Conservation (phyloP, 805 yeast genomes). For the Ogataea salicorniae region DNA sequence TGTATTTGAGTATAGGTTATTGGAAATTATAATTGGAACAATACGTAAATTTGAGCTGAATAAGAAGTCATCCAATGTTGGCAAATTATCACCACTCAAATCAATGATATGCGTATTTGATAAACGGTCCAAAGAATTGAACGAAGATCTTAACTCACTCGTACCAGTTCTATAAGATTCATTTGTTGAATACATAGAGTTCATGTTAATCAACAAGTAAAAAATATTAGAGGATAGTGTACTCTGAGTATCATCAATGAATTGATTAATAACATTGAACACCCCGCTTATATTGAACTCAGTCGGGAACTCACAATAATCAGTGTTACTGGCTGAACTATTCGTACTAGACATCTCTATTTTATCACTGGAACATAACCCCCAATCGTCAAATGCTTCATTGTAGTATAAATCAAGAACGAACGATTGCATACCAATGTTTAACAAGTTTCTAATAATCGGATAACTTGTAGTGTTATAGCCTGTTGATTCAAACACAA, state of each 20-base stretch:
- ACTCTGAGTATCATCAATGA: constrained; percentile 38
- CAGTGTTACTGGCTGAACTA: constrained; percentile 28
- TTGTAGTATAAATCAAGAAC: constrained; percentile 54
- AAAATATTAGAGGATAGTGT: constrained; percentile 41
- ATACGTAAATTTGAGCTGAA: constrained; percentile 32
- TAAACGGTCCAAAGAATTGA: constrained; percentile 1
- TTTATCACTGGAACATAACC: constrained; percentile 34
- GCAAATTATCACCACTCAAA: constrained; percentile 25
- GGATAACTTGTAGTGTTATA: constrained; percentile 30
- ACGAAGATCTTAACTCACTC: constrained; percentile 4
- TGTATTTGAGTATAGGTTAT: constrained; percentile 24
- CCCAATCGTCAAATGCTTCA: constrained; percentile 43
- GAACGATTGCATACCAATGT: constrained; percentile 42
- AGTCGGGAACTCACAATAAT: constrained; percentile 10
- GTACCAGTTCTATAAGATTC: constrained; percentile 8
- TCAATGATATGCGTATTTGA: not conserved
- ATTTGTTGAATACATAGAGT: constrained; percentile 12
- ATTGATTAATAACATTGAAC: constrained; percentile 27
- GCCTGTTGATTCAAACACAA: constrained; percentile 29
- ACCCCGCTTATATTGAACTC: constrained; percentile 24
- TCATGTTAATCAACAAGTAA: constrained; percentile 35
- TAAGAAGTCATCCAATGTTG: constrained; percentile 32
- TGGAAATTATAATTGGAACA: constrained; percentile 31
- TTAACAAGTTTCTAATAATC: constrained; percentile 30
- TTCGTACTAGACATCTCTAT: constrained; percentile 30